Conservation (phyloP, 2,329 filamentous ascomycete genomes). For the Waltergamsia citrina region DNA sequence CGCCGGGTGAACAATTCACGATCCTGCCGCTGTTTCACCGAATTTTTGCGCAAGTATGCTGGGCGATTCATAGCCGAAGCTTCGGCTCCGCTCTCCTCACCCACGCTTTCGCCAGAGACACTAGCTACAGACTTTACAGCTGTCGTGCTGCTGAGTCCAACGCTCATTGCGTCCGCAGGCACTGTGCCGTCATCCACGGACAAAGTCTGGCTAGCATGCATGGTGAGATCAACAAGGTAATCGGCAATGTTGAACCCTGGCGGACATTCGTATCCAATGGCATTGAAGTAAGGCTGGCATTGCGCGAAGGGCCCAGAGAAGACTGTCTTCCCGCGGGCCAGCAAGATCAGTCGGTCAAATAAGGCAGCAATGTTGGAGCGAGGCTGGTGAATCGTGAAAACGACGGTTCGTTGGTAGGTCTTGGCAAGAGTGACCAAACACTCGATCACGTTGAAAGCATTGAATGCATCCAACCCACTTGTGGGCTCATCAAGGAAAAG, state of each 20-base stretch:
- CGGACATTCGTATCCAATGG: conserved; percentile 84
- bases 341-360: conserved; percentile 85
- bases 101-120: conserved; percentile 65
- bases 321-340: conserved; percentile 82
- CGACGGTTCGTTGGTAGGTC: conserved; percentile 91
- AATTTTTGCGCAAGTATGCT: conserved; percentile 63
- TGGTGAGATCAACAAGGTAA: conserved; percentile 92
- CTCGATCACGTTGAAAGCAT: conserved; percentile 96
- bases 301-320: conserved; percentile 85
- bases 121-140: conserved; percentile 89
- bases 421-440: conserved; percentile 91
- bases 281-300: conserved; percentile 89
- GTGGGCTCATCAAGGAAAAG: conserved; percentile 96
- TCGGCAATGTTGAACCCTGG: conserved; percentile 98
- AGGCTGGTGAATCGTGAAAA: conserved; percentile 97
- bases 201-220: conserved; percentile 70
- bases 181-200: conserved; percentile 44
- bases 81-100: conserved; percentile 54
- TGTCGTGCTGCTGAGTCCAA: conserved; percentile 76
- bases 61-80: conserved; percentile 53
- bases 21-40: conserved; percentile 79
- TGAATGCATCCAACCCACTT: conserved; percentile 90
- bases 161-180: conserved; percentile 49
- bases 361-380: conserved; percentile 96
- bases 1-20: conserved; percentile 82